Base-by-base conservation (phyloP, 2,329 filamentous ascomycete genomes). In the Ilyonectria mors-panacis region DNA sequence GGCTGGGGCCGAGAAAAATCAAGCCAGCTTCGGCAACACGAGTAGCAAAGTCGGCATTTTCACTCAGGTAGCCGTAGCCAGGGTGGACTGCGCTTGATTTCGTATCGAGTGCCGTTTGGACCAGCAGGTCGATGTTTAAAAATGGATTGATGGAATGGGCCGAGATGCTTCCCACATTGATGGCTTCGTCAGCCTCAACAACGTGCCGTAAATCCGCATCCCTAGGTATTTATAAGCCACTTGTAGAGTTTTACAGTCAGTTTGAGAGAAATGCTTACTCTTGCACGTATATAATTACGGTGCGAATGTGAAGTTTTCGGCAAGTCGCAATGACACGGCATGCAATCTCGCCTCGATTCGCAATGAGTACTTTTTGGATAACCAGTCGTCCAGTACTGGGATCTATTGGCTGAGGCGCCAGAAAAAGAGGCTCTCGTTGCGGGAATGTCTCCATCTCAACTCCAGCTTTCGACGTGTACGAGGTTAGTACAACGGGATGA, bases 41-140 rank as follows among this genome's bases (percentile, higher is more conserved):
- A 54, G 81, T 76, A 1, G 89, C 88, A 70, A 92, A 92, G 7
- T 86, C 83, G 8, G 86, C 83, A 72, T 91, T 91, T 35, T 73
- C 70, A 35, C 67, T 70, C 23, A 71, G 56, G 47, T 67, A 73
- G n/a, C 70, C 70, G 28, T 73, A 73, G 6, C 70, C 70, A 2
- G 70, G 70, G 23, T 68, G 67, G 17, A 71, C 65, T 4, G 70
- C 69, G 12, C 70, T 59, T 19, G 79, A 85, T 4, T 79, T 70
- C 33, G 78, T 10, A 81, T 75, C 47, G 6, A 59, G 10, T 3
- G 70, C 70, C 6, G 58, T 64, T 45, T 67, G 15, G 26, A 71
- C 44, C 4, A 70, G 57, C 17, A 71, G 63, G 19, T 64, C 35
- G 9, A 58, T 57, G 21, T 68, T 62, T 1, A 70, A 23, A 55